Conservation (phyloP, 78 protist species). For the Creolimax fragrantissima region DNA sequence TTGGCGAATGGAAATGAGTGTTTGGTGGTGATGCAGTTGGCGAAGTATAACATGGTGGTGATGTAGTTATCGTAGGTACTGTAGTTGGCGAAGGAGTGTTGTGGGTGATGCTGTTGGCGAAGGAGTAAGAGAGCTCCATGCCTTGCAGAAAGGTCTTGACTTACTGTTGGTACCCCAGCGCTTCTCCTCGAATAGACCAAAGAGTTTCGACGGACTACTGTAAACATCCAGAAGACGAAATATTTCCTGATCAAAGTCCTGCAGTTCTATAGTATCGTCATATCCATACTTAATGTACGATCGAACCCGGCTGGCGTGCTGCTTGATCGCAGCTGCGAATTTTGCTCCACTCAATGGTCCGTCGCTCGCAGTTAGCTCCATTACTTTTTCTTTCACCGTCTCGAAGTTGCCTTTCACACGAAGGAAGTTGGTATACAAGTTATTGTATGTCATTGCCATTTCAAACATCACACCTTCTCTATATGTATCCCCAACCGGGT, state of each 20-base stretch:
- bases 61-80: not conserved
- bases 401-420: not conserved
- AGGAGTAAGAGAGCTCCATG: not conserved
- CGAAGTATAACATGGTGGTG: too few relatives aligned
- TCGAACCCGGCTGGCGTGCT: not conserved
- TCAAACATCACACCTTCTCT: not conserved
- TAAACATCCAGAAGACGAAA: not conserved
- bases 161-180: not conserved
- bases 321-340: not conserved
- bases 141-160: not conserved
- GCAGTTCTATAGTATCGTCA: not conserved
- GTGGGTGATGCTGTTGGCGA: not conserved
- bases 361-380: not conserved
- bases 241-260: not conserved
- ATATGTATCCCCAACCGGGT: not conserved
- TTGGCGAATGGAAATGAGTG: too few relatives aligned
- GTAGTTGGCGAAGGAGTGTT: not conserved
- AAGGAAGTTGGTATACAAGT: not conserved
- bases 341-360: not conserved
- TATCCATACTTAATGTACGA: not conserved
- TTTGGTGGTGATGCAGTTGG: too few relatives aligned
- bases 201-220: not conserved
- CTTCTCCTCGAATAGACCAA: not conserved
- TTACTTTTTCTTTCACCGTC: not conserved
- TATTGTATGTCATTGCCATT: not conserved